phyloP scores from a whole-genome alignment of 371 early-diverging fungal species.

The Mortierella sp. region DNA sequence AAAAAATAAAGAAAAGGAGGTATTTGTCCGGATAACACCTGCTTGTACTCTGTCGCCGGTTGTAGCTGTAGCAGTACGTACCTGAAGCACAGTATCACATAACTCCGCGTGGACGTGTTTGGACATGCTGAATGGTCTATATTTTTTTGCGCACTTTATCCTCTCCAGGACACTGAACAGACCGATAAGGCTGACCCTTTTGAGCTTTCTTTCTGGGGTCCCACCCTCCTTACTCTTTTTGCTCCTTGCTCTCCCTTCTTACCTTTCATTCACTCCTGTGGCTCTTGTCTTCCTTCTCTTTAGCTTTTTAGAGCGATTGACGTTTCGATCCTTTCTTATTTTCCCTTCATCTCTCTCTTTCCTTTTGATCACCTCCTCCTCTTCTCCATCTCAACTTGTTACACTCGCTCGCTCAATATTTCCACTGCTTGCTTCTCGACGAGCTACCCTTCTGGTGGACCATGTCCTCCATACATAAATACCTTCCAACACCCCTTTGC shows the following conservation, averaged over 20 bases:
- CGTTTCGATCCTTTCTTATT: neutral
- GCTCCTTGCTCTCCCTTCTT: neutral
- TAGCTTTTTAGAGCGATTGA: too few species aligned
- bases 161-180: neutral
- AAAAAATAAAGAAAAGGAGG: neutral
- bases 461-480: too few species aligned
- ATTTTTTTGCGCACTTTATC: neutral
- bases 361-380: neutral
- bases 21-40: neutral
- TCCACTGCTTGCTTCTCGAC: too few species aligned
- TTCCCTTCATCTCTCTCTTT: neutral
- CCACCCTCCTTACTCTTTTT: neutral
- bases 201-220: neutral
- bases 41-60: neutral
- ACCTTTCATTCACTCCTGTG: neutral
- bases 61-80: slow-evolving; percentile 1
- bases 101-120: neutral
- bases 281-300: neutral
- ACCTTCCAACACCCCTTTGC: neutral
- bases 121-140: neutral
- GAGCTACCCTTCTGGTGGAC: too few species aligned
- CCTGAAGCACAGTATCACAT: neutral
- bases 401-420: too few species aligned
- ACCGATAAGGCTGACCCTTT: neutral
- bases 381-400: too few species aligned